phyloP scores from a whole-genome alignment of 2,329 filamentous ascomycete species.

The Verticillium isaacii region DNA sequence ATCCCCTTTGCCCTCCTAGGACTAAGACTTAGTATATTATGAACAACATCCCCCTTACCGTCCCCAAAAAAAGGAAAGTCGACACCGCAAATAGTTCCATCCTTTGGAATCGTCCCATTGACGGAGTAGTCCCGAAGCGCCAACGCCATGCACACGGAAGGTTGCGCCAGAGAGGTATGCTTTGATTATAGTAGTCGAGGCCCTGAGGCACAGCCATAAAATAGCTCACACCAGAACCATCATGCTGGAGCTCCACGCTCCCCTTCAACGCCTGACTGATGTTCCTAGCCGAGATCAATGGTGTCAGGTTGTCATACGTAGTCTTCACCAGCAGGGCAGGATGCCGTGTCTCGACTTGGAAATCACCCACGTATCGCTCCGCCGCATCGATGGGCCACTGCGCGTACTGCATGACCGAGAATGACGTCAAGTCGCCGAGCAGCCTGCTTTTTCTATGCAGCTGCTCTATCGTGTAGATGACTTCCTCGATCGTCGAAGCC shows the following conservation, averaged over 20 bases:
- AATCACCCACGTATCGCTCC: slow-evolving; percentile 27
- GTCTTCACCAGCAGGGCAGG: slow-evolving; percentile 32
- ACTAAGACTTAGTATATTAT: neutral
- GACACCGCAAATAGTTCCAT: slow-evolving; percentile 11
- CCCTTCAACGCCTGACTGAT: slow-evolving; percentile 27
- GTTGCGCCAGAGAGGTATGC: neutral
- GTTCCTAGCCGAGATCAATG: slow-evolving; percentile 29
- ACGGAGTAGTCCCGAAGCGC: slow-evolving; percentile 12
- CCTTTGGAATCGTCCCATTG: slow-evolving; percentile 11
- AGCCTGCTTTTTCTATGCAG: slow-evolving; percentile 21
- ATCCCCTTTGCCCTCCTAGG: neutral
- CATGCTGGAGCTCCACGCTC: slow-evolving; percentile 29
- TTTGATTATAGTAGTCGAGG: neutral
- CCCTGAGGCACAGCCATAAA: neutral
- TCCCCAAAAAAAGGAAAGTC: slow-evolving; percentile 6
- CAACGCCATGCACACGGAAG: slow-evolving; percentile 11
- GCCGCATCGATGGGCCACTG: slow-evolving; percentile 31
- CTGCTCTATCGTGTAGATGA: slow-evolving; percentile 16
- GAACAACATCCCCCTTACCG: neutral
- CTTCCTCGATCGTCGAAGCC: slow-evolving; percentile 19
- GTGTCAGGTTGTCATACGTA: slow-evolving; percentile 30
- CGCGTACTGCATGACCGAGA: slow-evolving; percentile 21
- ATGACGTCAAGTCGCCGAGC: slow-evolving; percentile 15
- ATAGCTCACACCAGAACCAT: slow-evolving; percentile 27
- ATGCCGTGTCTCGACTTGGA: slow-evolving; percentile 23